Base-by-base conservation (phyloP, 2,329 filamentous ascomycete species). In the Sarocladiaceae sp. region DNA sequence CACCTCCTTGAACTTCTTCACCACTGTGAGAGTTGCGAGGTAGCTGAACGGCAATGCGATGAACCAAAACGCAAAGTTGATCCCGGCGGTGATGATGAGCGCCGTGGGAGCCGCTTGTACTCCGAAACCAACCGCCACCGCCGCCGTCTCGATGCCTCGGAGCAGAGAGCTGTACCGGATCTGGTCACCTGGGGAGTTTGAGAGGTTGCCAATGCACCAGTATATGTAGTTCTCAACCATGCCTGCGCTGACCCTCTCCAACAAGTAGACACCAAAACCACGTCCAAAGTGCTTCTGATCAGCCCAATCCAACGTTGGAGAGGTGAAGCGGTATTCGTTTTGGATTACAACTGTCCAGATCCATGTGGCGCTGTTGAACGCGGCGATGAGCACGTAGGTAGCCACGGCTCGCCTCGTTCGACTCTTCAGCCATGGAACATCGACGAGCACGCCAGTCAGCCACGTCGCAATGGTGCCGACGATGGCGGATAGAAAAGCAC, bases 271-370 rank as follows among this genome's bases (percentile, higher is more conserved):
- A 1, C 66, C 66, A 44, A 69, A 69, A 1, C 66, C 26, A 9
- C 26, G 26, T 29, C 64, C 67, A 37, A 70, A 70, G 2, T 56
- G 33, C 16, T 51, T 50, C 44, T 66, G 63, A 23, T 67, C 51
- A 0, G 48, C 58, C 69, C 67, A 73, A 50, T 73, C 70, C 13
- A 72, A 54, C 2, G 63, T 55, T 0, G 68, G 69, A 2, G 58
- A 51, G 2, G 63, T 67, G n/a, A 58, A 53, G 4, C 63, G 60
- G 54, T 70, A 73, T 47, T 70, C 66, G 43, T 69, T 64, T 47
- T 73, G 68, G 27, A 73, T 63, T 13, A 66, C 57, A 24, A 70
- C 64, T 3, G 64, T 67, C 65, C 69, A 73, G 12, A 68, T 66
- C 68, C 69, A 73, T 0, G 65, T 69, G 1, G 63, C 59, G 21